Base-by-base conservation (phyloP, 148 eudicot genomes). In the Cornus controversa region DNA sequence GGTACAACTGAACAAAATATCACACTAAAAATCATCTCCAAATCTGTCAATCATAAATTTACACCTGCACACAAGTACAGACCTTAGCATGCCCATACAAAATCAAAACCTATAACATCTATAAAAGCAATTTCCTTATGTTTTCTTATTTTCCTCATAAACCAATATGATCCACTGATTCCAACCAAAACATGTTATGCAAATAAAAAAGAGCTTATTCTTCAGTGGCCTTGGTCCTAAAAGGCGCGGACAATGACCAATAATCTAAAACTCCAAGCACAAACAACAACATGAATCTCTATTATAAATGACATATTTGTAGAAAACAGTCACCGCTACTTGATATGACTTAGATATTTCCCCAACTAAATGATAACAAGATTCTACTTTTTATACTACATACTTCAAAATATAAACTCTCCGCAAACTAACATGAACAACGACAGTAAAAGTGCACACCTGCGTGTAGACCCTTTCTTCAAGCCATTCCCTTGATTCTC, bases 381-480 rank as follows among this genome's bases (percentile, higher is more conserved):
- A 7, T 18, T n/a, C 24, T 20, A 6, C 18, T 7, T 50, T 60
- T 7, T 60, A 20, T 18, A 60, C 24, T 8, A 16, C 13, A 31
- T 5, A 20, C 57, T 11, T 50, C 23, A 24, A 42, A 69, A 72
- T 3, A 40, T 27, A 36, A 53, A 16, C n/a, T 67, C 65, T 27
- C 13, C 15, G 47, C 40, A 26, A 74, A 29, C 25, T 15, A 67
- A 26, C 5, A 20, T 20, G 47, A 71, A 28, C 54, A 53, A 62
- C 42, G 63, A 24, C 11, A 71, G 25, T 66, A 34, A 64, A 13
- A 37, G 29, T 64, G 34, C 50, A 70, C 50, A 89, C 89, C 93
- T 87, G 67, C 78, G 82, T 66, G 89, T 62, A 62, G 91, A 85
- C 28, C 76, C 82, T 77, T 79, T 87, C 76, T 88, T 90, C 42